Evolutionary conservation across 768 basidiomycete genomes (phyloP).

Genomic region (Rhodotorula babjevae): DNA sequence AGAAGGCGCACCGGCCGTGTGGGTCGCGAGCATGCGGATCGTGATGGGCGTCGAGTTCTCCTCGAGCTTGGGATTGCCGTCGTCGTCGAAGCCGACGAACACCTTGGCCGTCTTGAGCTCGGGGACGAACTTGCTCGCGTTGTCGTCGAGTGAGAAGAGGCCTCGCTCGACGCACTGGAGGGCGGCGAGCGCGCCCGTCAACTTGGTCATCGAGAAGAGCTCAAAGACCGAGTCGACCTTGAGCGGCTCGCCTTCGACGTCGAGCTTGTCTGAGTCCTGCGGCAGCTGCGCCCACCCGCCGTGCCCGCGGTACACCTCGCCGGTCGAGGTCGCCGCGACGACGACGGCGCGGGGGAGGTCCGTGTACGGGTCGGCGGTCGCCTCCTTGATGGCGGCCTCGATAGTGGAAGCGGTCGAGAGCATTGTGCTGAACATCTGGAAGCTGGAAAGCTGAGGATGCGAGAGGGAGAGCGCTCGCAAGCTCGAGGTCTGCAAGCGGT

Average conservation of each 20-base stretch:
- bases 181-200: slow-evolving; percentile 43
- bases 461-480: too few relatives aligned
- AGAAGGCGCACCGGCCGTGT: slow-evolving; percentile 35
- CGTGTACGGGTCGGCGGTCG: not conserved
- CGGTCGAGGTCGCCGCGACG: not conserved
- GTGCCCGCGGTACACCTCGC: not conserved
- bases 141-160: slow-evolving; percentile 40
- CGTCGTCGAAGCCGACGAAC: slow-evolving; percentile 36
- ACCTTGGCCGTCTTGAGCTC: slow-evolving; percentile 41
- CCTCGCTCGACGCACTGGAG: slow-evolving; percentile 45
- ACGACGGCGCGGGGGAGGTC: not conserved
- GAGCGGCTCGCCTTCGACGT: not conserved
- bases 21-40: slow-evolving; percentile 44
- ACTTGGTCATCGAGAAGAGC: not conserved
- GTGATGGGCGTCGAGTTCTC: slow-evolving; percentile 41
- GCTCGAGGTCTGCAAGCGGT: too few relatives aligned
- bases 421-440: too few relatives aligned
- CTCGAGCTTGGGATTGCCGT: slow-evolving; percentile 22
- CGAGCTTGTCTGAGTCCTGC: not conserved
- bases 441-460: too few relatives aligned
- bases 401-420: not conserved
- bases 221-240: not conserved
- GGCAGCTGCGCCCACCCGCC: slow-evolving; percentile 2
- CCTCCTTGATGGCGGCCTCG: not conserved
- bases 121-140: slow-evolving; percentile 38